These are phyloP conservation scores for Arthrobotrys musiformis DNA, from an alignment of 2,329 filamentous ascomycete species.

Conservation along the genomic window DNA sequence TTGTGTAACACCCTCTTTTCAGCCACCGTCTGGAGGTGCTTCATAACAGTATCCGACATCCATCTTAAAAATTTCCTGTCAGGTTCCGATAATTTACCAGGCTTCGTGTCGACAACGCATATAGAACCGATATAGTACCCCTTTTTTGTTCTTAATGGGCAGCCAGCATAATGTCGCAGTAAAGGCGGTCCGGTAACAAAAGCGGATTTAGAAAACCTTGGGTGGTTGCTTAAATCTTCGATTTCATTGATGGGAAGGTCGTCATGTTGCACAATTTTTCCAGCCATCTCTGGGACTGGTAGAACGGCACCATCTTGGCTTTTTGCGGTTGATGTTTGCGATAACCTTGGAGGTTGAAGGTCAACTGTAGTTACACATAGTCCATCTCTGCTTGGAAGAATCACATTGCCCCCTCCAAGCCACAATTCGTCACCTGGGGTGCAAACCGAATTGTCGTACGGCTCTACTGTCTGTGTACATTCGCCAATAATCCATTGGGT, in stretches of 20 bases:
- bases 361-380: conserved; percentile 61
- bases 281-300: conserved; percentile 56
- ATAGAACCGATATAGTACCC: conserved; percentile 59
- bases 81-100: conserved; percentile 53
- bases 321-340: conserved; percentile 60
- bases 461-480: conserved; percentile 65
- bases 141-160: conserved; percentile 57
- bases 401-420: conserved; percentile 60
- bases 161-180: conserved; percentile 57
- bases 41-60: conserved; percentile 59
- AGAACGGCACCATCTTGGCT: conserved; percentile 53
- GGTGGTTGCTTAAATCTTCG: conserved; percentile 55
- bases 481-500: conserved; percentile 68
- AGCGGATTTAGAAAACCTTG: conserved; percentile 35
- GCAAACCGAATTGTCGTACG: conserved; percentile 61
- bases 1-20: conserved; percentile 56
- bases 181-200: conserved; percentile 57
- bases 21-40: conserved; percentile 57
- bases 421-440: conserved; percentile 61
- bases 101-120: conserved; percentile 58
- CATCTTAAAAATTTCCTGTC: conserved; percentile 54
- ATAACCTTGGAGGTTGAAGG: conserved; percentile 60
- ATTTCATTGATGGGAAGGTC: conserved; percentile 60
- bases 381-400: conserved; percentile 60
- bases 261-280: conserved; percentile 38